Conservation (phyloP, 495 filamentous ascomycete genomes). For the Penicillium atrosanguineum region DNA sequence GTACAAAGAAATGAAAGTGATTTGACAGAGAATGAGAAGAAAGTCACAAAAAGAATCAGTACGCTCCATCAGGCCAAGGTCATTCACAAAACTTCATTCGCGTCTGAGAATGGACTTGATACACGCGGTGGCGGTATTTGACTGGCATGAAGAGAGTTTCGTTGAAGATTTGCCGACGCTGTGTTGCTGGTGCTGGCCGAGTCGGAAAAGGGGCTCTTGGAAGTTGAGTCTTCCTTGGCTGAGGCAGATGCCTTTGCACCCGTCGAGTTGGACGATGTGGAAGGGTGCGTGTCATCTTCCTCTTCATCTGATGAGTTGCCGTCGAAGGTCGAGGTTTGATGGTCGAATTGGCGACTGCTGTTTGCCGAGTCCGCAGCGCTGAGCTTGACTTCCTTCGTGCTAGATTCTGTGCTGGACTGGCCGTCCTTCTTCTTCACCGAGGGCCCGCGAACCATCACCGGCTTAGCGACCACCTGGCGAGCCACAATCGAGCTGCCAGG, state of each 20-base stretch:
- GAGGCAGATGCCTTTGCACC: constrained; percentile 11
- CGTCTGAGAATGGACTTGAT: constrained; percentile 47
- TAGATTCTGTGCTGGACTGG: not conserved
- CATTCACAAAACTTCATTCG: constrained; percentile 58
- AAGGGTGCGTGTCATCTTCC: constrained; percentile 15
- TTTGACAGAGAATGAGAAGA: not conserved
- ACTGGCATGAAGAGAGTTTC: constrained; percentile 26
- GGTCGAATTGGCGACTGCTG: constrained; percentile 18
- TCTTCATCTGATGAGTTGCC: constrained; percentile 41
- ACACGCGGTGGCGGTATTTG: constrained; percentile 30
- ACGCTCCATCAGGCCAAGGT: constrained; percentile 1
- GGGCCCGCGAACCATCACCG: constrained; percentile 42
- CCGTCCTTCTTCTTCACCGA: constrained; percentile 34
- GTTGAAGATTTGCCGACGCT: constrained; percentile 20
- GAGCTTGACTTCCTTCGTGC: constrained; percentile 3
- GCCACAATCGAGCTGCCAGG: constrained; percentile 44
- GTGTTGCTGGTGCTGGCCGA: constrained; percentile 30
- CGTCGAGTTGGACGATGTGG: constrained; percentile 17
- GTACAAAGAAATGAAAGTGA: constrained; percentile 19
- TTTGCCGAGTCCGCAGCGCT: constrained; percentile 10
- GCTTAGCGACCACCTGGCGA: constrained; percentile 42
- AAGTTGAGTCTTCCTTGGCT: constrained; percentile 20
- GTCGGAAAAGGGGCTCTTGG: constrained; percentile 58
- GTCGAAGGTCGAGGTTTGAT: constrained; percentile 35
- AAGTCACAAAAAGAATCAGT: constrained; percentile 11